Percentiles rank a stretch among this genome's conserved stretches.
Evolutionary conservation across 1,284 basidiomycete genomes (phyloP).

Genomic region (Anthracocystis walkeri): DNA sequence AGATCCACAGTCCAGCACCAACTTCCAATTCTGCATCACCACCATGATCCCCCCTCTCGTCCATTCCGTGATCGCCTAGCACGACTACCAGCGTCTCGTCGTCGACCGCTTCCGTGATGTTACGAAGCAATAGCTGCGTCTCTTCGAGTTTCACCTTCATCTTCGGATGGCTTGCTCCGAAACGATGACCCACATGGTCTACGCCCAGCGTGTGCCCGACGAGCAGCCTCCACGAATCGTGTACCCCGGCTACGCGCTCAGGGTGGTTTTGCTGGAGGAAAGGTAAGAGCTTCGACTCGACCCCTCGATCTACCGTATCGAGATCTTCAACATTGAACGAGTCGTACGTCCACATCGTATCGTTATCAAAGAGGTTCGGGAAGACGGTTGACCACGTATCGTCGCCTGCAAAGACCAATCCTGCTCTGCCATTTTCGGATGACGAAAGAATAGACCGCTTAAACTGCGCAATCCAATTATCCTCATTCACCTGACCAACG

Average conservation of each 20-base stretch:
- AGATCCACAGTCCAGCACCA: constrained; percentile 89
- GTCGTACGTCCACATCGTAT: constrained; percentile 85
- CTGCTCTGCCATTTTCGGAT: constrained; percentile 13
- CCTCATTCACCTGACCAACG: constrained; percentile 77
- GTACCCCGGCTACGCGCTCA: constrained; percentile 18
- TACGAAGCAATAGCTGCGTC: constrained; percentile 55
- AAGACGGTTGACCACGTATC: constrained; percentile 96
- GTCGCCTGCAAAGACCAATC: constrained; percentile 86
- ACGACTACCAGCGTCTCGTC: constrained; percentile 79
- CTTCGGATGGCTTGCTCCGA: constrained; percentile 86
- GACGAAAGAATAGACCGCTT: constrained; percentile 58
- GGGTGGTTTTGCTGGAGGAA: constrained; percentile 74
- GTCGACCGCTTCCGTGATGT: constrained; percentile 52
- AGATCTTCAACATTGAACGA: constrained; percentile 99
- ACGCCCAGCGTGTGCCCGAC: constrained; percentile 97
- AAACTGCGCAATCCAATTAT: constrained; percentile 76
- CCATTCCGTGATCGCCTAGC: constrained; percentile 98
- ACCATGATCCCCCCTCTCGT: constrained; percentile 91
- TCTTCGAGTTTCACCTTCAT: constrained; percentile 88
- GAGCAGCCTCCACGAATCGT: constrained; percentile 79
- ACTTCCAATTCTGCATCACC: constrained; percentile 90
- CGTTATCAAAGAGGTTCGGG: constrained; percentile 78
- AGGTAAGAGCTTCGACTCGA: constrained; percentile 84
- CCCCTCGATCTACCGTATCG: constrained; percentile 92
- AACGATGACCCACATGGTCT: constrained; percentile 94